Conservation (phyloP, 495 filamentous ascomycete species). For the Neurospora tetrasperma region DNA sequence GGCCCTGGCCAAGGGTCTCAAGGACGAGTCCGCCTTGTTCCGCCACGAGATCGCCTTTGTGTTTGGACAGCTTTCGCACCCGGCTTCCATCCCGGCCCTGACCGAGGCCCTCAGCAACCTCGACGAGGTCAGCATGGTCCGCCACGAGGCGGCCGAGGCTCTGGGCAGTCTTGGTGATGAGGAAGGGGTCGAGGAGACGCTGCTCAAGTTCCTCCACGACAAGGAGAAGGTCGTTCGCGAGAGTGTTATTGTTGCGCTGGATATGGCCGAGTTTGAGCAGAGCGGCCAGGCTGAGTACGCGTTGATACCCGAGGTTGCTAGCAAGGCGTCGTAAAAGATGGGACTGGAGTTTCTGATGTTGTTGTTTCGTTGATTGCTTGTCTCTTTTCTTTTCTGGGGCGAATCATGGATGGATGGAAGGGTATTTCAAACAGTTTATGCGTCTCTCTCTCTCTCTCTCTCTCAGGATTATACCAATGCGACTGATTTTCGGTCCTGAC, state of each 20-base stretch:
- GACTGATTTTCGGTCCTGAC: neutral
- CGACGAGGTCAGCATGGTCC: slow-evolving; percentile 85
- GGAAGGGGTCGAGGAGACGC: slow-evolving; percentile 76
- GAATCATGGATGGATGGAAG: neutral
- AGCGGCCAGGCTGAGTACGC: slow-evolving; percentile 84
- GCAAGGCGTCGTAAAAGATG: slow-evolving; percentile 16
- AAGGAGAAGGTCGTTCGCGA: slow-evolving; percentile 88
- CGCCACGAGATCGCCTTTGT: slow-evolving; percentile 97
- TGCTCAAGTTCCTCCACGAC: slow-evolving; percentile 80
- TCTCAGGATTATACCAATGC: neutral
- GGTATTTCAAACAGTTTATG: neutral
- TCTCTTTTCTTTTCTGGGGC: neutral
- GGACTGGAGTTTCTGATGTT: neutral
- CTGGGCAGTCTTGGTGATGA: slow-evolving; percentile 93
- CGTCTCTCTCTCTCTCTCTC: neutral
- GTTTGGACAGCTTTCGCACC: slow-evolving; percentile 91
- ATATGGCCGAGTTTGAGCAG: slow-evolving; percentile 98
- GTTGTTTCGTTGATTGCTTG: neutral
- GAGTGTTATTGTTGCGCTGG: slow-evolving; percentile 86
- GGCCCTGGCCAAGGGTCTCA: slow-evolving; percentile 77
- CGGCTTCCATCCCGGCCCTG: slow-evolving; percentile 87
- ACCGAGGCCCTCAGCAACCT: slow-evolving; percentile 65
- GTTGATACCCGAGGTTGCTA: slow-evolving; percentile 55
- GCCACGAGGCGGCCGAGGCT: slow-evolving; percentile 94
- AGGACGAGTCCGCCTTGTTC: slow-evolving; percentile 86